These are phyloP conservation scores for Trypanosoma scelopori DNA, from an alignment of 208 protist genomes.

Conservation along the genomic window DNA sequence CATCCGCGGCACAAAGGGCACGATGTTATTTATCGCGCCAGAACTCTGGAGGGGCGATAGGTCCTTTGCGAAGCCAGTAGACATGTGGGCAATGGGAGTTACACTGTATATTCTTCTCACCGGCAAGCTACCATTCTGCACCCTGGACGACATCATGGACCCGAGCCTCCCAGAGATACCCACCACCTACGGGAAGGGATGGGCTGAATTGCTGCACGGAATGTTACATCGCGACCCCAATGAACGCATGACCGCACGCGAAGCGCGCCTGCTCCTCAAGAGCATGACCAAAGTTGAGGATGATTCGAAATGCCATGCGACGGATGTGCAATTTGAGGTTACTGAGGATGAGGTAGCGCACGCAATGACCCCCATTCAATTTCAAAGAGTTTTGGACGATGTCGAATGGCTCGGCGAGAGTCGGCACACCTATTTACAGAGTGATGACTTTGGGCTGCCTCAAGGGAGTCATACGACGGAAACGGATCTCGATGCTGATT, in stretches of 20 bases:
- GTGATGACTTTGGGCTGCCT: neutral
- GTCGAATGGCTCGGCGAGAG: constrained; percentile 5
- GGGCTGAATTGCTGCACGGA: constrained; percentile 38
- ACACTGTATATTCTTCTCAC: constrained; percentile 40
- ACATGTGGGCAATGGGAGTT: constrained; percentile 35
- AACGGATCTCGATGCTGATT: too few species aligned
- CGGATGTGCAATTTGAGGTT: neutral
- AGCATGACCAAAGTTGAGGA: constrained; percentile 13
- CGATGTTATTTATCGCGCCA: constrained; percentile 35
- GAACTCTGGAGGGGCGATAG: constrained; percentile 30
- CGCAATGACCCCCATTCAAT: constrained; percentile 16
- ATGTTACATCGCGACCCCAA: constrained; percentile 27
- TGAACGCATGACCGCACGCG: constrained; percentile 34
- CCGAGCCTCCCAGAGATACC: constrained; percentile 24
- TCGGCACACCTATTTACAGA: neutral
- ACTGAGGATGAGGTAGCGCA: constrained; percentile 19
- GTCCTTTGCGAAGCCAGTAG: constrained; percentile 29
- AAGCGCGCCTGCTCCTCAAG: constrained; percentile 36
- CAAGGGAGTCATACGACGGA: neutral
- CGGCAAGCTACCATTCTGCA: constrained; percentile 27
- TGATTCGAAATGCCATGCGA: neutral
- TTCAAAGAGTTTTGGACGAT: constrained; percentile 13
- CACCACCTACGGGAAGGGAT: constrained; percentile 40
- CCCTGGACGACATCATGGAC: constrained; percentile 30
- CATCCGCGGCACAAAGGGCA: constrained; percentile 33